Base-by-base conservation (phyloP, 306 rosid species). In the Casuarina cunninghamiana region DNA sequence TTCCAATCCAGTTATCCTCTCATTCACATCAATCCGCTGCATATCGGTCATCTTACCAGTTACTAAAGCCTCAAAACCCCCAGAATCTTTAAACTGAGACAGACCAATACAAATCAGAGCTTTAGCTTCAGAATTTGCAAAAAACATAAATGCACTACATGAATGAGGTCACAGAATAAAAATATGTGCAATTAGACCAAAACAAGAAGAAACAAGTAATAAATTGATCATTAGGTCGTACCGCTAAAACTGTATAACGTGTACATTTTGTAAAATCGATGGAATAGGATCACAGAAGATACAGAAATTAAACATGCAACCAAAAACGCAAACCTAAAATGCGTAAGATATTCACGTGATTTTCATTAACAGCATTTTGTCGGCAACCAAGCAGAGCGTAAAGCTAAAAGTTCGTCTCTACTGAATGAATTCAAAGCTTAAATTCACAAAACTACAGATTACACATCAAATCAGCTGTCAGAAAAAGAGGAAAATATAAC, bases 1-100 rank as follows among this genome's bases (percentile, higher is more conserved):
- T 89, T 96, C 98, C 82, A 96, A 93, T 77, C 89, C 87, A 50
- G 91, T 96, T 79, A 96, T 93, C 89, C 98, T 91, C 83, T 96
- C 98, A 83, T 87, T 96, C 79, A 93, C 98, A 80, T 96, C 99
- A 80, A 96, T 90, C 67, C 81, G 90, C 62, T 91, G 96, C 86
- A 89, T 71, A 35, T 88, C 98, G 4, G 91, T 87, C 15, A 90
- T 88, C 90, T 86, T 93, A 65, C 99, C 99, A 6, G 97, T 76
- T 75, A 96, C 93, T 73, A 93, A 85, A 66, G 93, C 94, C 86
- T 90, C 92, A 77, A 95, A 93, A 53, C 97, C 97, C 74, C 97
- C 98, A 70, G 99, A 86, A 86, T 96, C 99, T 77, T 93, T 91
- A 83, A 96, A 96, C 98, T 96, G 90, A 85, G 77, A 83, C 68